These are phyloP conservation scores for Ascochyta lentis DNA, from an alignment of 2,329 filamentous ascomycete species.

Conservation along the genomic window DNA sequence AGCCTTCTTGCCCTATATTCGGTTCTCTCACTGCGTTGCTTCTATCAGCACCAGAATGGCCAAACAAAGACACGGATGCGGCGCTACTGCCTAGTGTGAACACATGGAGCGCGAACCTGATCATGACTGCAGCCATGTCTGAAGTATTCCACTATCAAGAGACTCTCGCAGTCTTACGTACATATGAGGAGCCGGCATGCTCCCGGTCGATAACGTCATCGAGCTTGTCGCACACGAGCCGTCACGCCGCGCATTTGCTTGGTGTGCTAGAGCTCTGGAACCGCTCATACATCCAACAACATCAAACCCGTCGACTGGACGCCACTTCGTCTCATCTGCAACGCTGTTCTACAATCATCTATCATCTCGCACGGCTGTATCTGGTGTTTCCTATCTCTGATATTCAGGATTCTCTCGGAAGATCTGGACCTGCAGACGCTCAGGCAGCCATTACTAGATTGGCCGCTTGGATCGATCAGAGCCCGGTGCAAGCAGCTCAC, in stretches of 20 bases:
- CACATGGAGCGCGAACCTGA: conserved; percentile 11
- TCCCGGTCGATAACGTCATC: too few species aligned
- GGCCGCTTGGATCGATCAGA: neutral
- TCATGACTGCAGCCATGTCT: conserved; percentile 3
- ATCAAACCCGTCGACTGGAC: neutral
- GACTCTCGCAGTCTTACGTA: conserved; percentile 1
- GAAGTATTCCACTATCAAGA: conserved; percentile 13
- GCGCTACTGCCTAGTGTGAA: neutral
- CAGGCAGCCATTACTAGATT: conserved; percentile 1
- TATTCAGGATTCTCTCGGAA: conserved; percentile 14
- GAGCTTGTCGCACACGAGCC: too few species aligned
- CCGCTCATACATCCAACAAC: neutral
- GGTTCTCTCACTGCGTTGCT: conserved; percentile 2
- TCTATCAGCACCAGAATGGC: neutral
- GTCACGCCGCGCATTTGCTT: neutral
- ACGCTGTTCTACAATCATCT: conserved; percentile 2
- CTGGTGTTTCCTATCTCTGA: conserved; percentile 3
- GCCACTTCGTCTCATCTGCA: conserved; percentile 1
- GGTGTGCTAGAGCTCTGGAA: conserved; percentile 1
- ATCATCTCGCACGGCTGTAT: conserved; percentile 2
- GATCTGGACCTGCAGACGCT: conserved; percentile 4
- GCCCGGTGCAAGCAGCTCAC: neutral
- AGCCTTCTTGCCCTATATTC: conserved; percentile 11
- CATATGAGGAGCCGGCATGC: neutral
- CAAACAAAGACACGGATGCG: neutral